phyloP scores from a whole-genome alignment of 2,329 filamentous ascomycete species.

The Plectosphaerella sp. region DNA sequence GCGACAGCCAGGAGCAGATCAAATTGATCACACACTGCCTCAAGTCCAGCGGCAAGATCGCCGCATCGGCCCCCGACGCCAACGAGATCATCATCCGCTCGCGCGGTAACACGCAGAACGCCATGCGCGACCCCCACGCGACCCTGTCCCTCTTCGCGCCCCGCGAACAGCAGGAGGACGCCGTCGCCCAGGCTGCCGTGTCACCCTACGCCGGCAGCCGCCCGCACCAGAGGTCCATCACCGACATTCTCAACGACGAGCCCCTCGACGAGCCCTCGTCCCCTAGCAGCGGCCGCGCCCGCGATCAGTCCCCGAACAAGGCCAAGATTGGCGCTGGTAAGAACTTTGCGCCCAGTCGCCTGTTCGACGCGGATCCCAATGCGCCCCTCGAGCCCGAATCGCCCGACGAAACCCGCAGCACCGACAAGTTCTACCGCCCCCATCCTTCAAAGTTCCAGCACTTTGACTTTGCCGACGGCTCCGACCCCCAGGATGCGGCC shows the following conservation, averaged over 20 bases:
- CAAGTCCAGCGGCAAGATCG: slow-evolving; percentile 38
- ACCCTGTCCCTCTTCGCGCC: slow-evolving; percentile 72
- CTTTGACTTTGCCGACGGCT: slow-evolving; percentile 74
- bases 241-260: slow-evolving; percentile 65
- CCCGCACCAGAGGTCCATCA: slow-evolving; percentile 63
- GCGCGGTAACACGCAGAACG: slow-evolving; percentile 49
- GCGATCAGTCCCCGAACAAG: slow-evolving; percentile 45
- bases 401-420: slow-evolving; percentile 32
- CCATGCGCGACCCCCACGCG: slow-evolving; percentile 61
- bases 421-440: slow-evolving; percentile 51
- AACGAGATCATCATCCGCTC: slow-evolving; percentile 37
- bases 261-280: slow-evolving; percentile 30
- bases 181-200: slow-evolving; percentile 33
- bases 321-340: slow-evolving; percentile 54
- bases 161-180: slow-evolving; percentile 50
- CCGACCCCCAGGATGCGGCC: slow-evolving; percentile 43
- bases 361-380: slow-evolving; percentile 54
- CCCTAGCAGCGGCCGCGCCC: slow-evolving; percentile 40
- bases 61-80: slow-evolving; percentile 24
- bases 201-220: slow-evolving; percentile 56
- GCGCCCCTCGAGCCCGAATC: slow-evolving; percentile 34
- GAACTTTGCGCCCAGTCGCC: slow-evolving; percentile 58
- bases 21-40: slow-evolving; percentile 65
- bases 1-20: slow-evolving; percentile 79
- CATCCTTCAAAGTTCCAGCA: slow-evolving; percentile 80